Evolutionary conservation across 805 yeast species (phyloP).

Genomic region (Barnettozyma sp.): DNA sequence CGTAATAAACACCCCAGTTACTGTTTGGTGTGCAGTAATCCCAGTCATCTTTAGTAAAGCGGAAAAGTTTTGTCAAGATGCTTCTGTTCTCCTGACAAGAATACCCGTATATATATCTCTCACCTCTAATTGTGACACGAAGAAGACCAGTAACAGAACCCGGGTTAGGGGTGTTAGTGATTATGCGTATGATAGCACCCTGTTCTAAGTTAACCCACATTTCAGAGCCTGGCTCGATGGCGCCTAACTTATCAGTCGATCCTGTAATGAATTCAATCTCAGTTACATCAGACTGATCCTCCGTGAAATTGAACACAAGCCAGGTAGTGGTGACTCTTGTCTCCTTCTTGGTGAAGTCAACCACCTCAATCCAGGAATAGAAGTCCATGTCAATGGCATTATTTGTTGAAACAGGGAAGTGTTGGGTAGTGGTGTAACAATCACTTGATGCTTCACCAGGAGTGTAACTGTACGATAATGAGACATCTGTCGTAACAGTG

Average conservation of each 20-base stretch:
- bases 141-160: slow-evolving; percentile 3
- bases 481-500: slow-evolving; percentile 16
- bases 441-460: slow-evolving; percentile 10
- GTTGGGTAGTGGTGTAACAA: slow-evolving; percentile 9
- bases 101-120: slow-evolving; percentile 7
- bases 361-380: slow-evolving; percentile 9
- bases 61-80: background rate
- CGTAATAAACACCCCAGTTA: slow-evolving; percentile 8
- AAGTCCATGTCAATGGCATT: slow-evolving; percentile 5
- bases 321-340: background rate
- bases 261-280: slow-evolving; percentile 15
- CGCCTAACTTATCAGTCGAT: background rate
- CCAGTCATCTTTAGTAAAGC: slow-evolving; percentile 3
- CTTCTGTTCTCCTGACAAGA: slow-evolving; percentile 4
- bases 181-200: slow-evolving; percentile 13
- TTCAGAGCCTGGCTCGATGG: slow-evolving; percentile 7
- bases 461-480: slow-evolving; percentile 5
- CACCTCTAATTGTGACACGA: slow-evolving; percentile 8
- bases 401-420: slow-evolving; percentile 4
- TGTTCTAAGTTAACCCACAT: slow-evolving; percentile 15
- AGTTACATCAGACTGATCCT: slow-evolving; percentile 14
- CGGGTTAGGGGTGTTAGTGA: background rate
- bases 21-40: slow-evolving; percentile 6
- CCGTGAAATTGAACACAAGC: slow-evolving; percentile 15
- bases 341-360: background rate